Evolutionary conservation across 768 basidiomycete genomes (phyloP).

Genomic region (Suillus subaureus): DNA sequence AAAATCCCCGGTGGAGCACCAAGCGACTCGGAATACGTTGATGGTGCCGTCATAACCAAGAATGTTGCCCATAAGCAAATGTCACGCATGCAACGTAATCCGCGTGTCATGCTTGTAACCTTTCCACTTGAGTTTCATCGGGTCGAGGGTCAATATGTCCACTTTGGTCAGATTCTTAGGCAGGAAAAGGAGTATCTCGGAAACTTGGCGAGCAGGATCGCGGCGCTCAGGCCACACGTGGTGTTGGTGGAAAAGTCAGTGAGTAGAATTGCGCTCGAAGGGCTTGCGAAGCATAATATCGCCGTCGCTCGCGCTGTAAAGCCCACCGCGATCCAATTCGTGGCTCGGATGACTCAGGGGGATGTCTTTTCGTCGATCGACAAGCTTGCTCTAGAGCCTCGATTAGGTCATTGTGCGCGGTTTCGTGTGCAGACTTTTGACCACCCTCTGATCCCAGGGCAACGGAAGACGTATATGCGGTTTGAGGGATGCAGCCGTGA

Average conservation of each 20-base stretch:
- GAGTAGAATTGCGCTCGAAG: conserved; percentile 87
- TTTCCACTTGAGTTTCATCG: conserved; percentile 95
- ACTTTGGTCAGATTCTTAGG: conserved; percentile 86
- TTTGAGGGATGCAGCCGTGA: conserved; percentile 95
- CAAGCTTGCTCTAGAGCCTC: conserved; percentile 86
- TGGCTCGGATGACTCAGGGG: conserved; percentile 93
- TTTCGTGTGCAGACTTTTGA: conserved; percentile 94
- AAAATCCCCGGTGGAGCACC: conserved; percentile 95
- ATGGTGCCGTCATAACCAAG: conserved; percentile 96
- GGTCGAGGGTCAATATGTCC: conserved; percentile 90
- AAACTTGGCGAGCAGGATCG: conserved; percentile 85
- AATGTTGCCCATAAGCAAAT: conserved; percentile 97
- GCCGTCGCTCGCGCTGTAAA: conserved; percentile 92
- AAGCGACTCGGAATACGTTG: conserved; percentile 93
- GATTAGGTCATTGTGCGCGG: conserved; percentile 82
- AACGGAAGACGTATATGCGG: conserved; percentile 94
- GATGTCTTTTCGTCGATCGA: conserved; percentile 97
- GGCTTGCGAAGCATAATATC: conserved; percentile 81
- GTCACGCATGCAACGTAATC: conserved; percentile 79
- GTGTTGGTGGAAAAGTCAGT: conserved; percentile 92
- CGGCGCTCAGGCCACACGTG: conserved; percentile 89
- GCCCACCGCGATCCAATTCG: conserved; percentile 79
- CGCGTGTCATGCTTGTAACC: conserved; percentile 94
- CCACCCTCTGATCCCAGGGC: conserved; percentile 91
- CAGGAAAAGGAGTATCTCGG: conserved; percentile 94